These are phyloP conservation scores for Polysphondylium violaceum DNA, from an alignment of 78 protist genomes.

Conservation along the genomic window DNA sequence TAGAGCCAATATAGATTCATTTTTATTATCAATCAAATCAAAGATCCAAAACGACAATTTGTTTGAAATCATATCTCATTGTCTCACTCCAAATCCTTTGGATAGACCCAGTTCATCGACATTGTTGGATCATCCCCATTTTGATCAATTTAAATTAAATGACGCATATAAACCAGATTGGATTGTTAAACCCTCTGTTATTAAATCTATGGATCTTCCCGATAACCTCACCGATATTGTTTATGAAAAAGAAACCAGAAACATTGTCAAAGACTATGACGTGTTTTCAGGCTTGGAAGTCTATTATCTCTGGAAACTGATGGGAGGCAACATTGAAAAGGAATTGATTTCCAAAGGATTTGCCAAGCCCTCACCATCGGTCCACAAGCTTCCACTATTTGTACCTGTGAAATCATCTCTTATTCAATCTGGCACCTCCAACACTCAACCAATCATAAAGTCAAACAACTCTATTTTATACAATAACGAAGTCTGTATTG, in stretches of 20 bases:
- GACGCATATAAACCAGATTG: slow-evolving; percentile 20
- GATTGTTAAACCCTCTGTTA: slow-evolving; percentile 14
- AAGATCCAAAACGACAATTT: not conserved
- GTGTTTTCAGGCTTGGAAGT: slow-evolving; percentile 39
- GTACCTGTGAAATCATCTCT: slow-evolving; percentile 41
- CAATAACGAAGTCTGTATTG: slow-evolving; percentile 24
- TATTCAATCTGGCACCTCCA: not conserved
- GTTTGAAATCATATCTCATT: slow-evolving; percentile 9
- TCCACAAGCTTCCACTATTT: slow-evolving; percentile 59
- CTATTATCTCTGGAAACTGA: slow-evolving; percentile 58
- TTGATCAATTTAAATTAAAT: not conserved
- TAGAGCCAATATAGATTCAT: not conserved
- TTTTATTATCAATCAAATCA: slow-evolving; percentile 1
- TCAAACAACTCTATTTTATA: slow-evolving; percentile 23
- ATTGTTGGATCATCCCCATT: slow-evolving; percentile 70
- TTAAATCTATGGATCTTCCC: slow-evolving; percentile 31
- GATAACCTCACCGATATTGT: slow-evolving; percentile 23
- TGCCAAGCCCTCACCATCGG: slow-evolving; percentile 69
- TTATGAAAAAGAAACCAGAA: not conserved
- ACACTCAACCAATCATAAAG: slow-evolving; percentile 25
- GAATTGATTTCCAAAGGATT: slow-evolving; percentile 36
- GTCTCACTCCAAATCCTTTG: slow-evolving; percentile 39
- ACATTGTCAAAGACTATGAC: not conserved
- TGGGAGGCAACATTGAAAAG: slow-evolving; percentile 69
- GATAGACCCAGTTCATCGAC: slow-evolving; percentile 33